A percentile compares a stretch with the other conserved stretches of the same genome.
phyloP scores from a whole-genome alignment of 345 rosid genomes.

The Salix caprea region DNA sequence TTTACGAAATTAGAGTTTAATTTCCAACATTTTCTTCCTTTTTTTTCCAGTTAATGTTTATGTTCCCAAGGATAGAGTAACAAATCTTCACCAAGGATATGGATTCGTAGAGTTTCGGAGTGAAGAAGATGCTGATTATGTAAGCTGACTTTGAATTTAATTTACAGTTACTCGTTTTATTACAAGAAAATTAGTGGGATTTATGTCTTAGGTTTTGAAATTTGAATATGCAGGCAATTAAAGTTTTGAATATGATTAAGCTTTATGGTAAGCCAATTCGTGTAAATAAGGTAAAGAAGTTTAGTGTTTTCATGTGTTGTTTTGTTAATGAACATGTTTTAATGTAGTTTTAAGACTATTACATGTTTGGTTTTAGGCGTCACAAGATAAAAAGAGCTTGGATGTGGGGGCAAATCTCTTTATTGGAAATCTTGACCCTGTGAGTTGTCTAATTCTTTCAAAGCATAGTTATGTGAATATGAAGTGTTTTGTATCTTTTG shows the following conservation, averaged over 20 bases:
- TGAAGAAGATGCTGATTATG: constrained; percentile 98
- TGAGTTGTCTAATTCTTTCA: constrained; percentile 33
- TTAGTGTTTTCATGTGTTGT: not conserved
- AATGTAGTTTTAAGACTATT: not conserved
- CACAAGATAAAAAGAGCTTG: constrained; percentile 98
- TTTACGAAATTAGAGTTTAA: not conserved
- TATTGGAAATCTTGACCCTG: constrained; percentile 95
- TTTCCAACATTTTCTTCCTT: not conserved
- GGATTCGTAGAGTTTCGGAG: constrained; percentile 91
- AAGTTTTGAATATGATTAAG: constrained; percentile 96
- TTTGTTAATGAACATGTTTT: not conserved
- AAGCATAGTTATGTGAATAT: not conserved
- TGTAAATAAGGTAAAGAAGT: constrained; percentile 71
- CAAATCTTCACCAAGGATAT: constrained; percentile 88
- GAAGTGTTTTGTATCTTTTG: not conserved
- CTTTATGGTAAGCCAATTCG: constrained; percentile 92
- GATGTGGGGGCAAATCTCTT: constrained; percentile 98
- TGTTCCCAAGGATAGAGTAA: constrained; percentile 96
- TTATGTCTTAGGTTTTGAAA: not conserved
- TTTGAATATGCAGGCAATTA: constrained; percentile 62
- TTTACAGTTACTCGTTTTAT: not conserved
- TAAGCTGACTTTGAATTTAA: constrained; percentile 20
- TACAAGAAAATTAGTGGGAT: not conserved
- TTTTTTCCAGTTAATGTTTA: constrained; percentile 70
- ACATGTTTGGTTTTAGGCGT: constrained; percentile 49